phyloP scores from a whole-genome alignment of 2,329 filamentous ascomycete species.

The Aspergillus persii region DNA sequence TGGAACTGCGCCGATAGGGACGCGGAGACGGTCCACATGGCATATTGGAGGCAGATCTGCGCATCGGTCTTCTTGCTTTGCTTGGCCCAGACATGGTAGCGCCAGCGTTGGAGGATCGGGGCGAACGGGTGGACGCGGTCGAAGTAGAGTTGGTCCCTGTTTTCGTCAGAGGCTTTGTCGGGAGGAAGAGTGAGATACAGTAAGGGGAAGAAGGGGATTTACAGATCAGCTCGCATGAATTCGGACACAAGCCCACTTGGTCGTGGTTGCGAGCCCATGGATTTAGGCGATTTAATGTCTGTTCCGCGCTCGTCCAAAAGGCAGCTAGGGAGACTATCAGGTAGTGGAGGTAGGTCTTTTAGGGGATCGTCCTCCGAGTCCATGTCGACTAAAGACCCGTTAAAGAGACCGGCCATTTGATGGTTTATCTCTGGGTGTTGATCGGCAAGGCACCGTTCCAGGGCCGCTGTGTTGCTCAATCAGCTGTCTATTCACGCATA shows the following conservation, averaged over 20 bases:
- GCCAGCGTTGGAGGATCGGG: conserved; percentile 29
- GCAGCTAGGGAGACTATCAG: conserved; percentile 1
- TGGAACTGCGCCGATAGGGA: conserved; percentile 33
- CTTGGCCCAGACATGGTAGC: conserved; percentile 28
- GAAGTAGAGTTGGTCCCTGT: conserved; percentile 31
- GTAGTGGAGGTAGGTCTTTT: conserved; percentile 3
- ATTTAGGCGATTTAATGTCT: conserved; percentile 9
- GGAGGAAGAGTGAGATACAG: neutral
- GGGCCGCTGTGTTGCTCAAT: conserved; percentile 19
- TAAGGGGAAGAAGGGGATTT: neutral
- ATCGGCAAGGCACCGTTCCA: conserved; percentile 28
- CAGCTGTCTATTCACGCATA: neutral
- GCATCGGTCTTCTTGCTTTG: conserved; percentile 13
- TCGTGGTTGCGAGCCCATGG: conserved; percentile 6
- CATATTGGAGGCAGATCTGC: conserved; percentile 31
- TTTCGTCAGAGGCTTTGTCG: no score
- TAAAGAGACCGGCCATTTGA: conserved; percentile 14
- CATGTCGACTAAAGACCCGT: conserved; percentile 13
- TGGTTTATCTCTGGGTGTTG: conserved; percentile 22
- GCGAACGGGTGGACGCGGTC: conserved; percentile 30
- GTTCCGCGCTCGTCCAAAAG: neutral
- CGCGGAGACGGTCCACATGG: conserved; percentile 40
- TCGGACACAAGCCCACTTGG: conserved; percentile 14
- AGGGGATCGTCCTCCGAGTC: conserved; percentile 18
- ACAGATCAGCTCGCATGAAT: conserved; percentile 21